Conservation (phyloP, 2,329 filamentous ascomycete species). For the Aureobasidium uvarum region DNA sequence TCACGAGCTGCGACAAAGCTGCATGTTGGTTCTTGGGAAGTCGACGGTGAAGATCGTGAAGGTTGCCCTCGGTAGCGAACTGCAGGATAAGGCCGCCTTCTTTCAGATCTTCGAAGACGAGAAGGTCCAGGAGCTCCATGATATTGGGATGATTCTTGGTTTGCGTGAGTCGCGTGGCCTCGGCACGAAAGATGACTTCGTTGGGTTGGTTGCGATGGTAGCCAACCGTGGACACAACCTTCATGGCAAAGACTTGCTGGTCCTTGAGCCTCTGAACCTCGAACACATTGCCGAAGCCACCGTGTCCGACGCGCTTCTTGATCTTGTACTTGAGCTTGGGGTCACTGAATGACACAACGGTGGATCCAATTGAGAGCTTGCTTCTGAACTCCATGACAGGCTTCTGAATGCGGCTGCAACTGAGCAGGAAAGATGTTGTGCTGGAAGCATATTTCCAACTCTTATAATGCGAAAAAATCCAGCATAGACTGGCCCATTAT, state of each 20-base stretch:
- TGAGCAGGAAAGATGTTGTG: neutral
- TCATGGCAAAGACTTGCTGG: slow-evolving; percentile 6
- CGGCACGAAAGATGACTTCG: neutral
- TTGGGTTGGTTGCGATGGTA: neutral
- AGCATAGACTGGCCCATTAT: neutral
- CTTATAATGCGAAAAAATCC: neutral
- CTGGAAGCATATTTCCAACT: neutral
- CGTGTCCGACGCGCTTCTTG: neutral
- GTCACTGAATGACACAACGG: neutral
- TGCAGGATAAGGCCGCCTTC: neutral
- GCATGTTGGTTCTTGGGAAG: neutral
- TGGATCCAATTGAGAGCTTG: neutral
- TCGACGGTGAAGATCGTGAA: neutral
- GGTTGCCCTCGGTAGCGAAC: neutral
- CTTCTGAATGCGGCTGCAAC: neutral
- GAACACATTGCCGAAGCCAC: neutral
- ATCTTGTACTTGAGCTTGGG: neutral
- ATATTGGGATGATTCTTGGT: neutral
- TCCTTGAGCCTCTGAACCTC: neutral
- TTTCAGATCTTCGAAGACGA: neutral
- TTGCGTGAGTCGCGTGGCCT: slow-evolving; percentile 7
- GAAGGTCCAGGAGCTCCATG: neutral
- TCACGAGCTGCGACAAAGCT: neutral
- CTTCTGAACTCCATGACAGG: too few relatives aligned
- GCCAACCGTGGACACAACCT: neutral